Evolutionary conservation across 768 basidiomycete genomes (phyloP).

Genomic region (Pleurotus salmoneostramineus): DNA sequence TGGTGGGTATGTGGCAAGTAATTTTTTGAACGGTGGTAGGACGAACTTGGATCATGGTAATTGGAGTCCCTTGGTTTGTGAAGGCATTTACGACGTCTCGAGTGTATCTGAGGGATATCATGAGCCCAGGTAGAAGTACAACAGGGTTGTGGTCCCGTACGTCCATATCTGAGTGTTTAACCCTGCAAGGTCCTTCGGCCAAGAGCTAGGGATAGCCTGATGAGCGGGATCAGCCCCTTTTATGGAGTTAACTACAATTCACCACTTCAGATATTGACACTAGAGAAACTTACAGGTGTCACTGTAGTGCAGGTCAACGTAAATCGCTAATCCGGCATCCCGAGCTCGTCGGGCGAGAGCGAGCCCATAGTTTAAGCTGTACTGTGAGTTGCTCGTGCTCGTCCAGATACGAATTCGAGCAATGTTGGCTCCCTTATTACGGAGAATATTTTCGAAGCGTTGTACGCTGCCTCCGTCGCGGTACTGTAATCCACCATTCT

Average conservation of each 20-base stretch:
- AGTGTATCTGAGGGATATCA: slow-evolving; percentile 38
- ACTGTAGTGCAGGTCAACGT: slow-evolving; percentile 59
- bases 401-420: slow-evolving; percentile 64
- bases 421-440: slow-evolving; percentile 50
- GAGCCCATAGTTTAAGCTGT: slow-evolving; percentile 49
- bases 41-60: slow-evolving; percentile 44
- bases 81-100: slow-evolving; percentile 48
- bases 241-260: background rate
- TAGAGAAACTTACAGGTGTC: slow-evolving; percentile 45
- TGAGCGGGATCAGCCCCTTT: slow-evolving; percentile 65
- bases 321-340: slow-evolving; percentile 51
- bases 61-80: slow-evolving; percentile 47
- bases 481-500: slow-evolving; percentile 36
- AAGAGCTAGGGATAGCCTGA: slow-evolving; percentile 53
- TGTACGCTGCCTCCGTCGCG: slow-evolving; percentile 14
- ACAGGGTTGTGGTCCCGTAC: slow-evolving; percentile 20
- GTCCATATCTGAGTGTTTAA: slow-evolving; percentile 57
- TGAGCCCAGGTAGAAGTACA: background rate
- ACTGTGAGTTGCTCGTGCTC: slow-evolving; percentile 43
- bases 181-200: slow-evolving; percentile 45
- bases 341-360: slow-evolving; percentile 50
- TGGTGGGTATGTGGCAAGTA: background rate
- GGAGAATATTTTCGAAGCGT: slow-evolving; percentile 49
- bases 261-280: background rate
- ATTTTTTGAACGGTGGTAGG: background rate